Evolutionary conservation across 2,329 filamentous ascomycete genomes (phyloP), one percentile per base, ranked within the genome.

Genomic region (Colletotrichum sp.): DNA sequence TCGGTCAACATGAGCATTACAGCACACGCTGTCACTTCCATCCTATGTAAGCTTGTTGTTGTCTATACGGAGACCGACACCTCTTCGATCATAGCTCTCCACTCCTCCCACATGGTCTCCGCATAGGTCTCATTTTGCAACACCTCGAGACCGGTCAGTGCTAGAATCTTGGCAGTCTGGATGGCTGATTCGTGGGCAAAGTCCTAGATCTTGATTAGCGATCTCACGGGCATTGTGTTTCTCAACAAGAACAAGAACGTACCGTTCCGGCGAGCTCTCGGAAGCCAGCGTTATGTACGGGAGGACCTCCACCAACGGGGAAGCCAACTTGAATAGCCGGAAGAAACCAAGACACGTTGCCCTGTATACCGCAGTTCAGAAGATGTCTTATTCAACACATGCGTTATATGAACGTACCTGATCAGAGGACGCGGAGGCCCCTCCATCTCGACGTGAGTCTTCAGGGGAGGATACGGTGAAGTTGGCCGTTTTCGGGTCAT

Each of bases 261-360:
- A 65, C 62, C 32, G 62, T 65, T 26, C 62, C 62, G 0, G 62
- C 62, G 9, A 70, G 59, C 75, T 76, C 71, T 36, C 71, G 57
- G 63, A 76, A 76, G 13, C 75, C 75, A 15, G 64, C 62, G 67
- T 76, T 76, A n/a, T 76, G 75, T 24, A 74, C 71, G 10, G 75
- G 75, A n/a, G 75, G 62, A 13, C 30, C 67, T 8, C 21, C 75
- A 13, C 75, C 75, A 21, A 76, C 44, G 8, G 75, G 75, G 36
- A 76, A 76, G 49, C 74, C 74, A 24, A 76, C 75, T 32, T 76
- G 75, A 28, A 76, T 73, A 5, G 75, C 66, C 18, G 75, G 75
- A 2, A 76, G 65, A 18, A 76, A 74, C 75, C 75, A 76, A 21
- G 75, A 76, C 7, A 76, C 75, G 8, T 76, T 76, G 6, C 75